Conservation (phyloP, 192 early-diverging fungal species). For the Rhizoclosmatium sp. region DNA sequence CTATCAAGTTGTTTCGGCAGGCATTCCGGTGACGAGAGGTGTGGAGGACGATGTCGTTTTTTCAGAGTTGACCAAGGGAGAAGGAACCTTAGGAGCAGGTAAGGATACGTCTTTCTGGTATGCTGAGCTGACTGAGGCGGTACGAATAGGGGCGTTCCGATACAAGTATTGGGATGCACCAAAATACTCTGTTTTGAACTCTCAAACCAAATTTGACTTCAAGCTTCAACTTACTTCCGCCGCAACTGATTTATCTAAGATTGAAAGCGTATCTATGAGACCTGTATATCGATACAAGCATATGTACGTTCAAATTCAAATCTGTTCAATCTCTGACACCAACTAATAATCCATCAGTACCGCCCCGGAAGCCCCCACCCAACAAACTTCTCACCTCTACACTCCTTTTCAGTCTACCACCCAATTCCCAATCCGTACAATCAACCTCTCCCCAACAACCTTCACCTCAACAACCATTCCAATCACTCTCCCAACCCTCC, state of each 20-base stretch:
- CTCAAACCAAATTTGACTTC: conserved; percentile 2
- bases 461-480: neutral
- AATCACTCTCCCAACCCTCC: neutral
- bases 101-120: neutral
- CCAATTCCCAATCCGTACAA: neutral
- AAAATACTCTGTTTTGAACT: conserved; percentile 17
- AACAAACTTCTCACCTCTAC: conserved; percentile 15
- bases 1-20: conserved; percentile 25
- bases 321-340: neutral
- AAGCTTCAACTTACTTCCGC: conserved; percentile 11
- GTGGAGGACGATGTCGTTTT: neutral
- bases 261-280: conserved; percentile 3
- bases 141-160: conserved; percentile 15
- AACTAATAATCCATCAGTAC: neutral
- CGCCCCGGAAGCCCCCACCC: conserved; percentile 2
- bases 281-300: conserved; percentile 26
- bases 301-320: neutral
- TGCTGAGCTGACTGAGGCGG: too few species aligned
- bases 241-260: conserved; percentile 10
- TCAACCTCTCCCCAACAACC: neutral
- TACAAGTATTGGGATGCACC: conserved; percentile 32
- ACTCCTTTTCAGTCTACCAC: conserved; percentile 15
- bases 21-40: neutral
- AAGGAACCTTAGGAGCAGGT: conserved; percentile 21
- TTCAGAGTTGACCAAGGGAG: conserved; percentile 3